Conservation (phyloP, 805 yeast genomes). For the Clavispora phyllophila region DNA sequence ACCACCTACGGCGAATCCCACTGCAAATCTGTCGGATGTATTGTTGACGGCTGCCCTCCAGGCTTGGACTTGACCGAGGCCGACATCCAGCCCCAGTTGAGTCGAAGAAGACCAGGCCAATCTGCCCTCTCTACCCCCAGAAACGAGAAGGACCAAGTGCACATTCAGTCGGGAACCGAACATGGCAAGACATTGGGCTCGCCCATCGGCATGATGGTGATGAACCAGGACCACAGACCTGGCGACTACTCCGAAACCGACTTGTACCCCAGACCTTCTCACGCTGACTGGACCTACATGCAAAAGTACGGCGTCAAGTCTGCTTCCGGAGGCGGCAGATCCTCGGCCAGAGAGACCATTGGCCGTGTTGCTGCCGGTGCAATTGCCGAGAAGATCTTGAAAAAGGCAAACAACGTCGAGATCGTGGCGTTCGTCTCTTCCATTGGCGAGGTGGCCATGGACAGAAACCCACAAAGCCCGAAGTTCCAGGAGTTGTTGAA, state of each 20-base stretch:
- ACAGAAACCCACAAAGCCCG: slow-evolving; percentile 62
- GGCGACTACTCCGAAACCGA: slow-evolving; percentile 95
- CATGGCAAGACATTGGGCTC: slow-evolving; percentile 87
- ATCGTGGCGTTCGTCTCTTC: slow-evolving; percentile 96
- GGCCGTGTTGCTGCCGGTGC: slow-evolving; percentile 99
- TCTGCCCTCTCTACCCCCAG: slow-evolving; percentile 89
- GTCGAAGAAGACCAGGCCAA: slow-evolving; percentile 98
- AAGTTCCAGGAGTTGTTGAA: slow-evolving; percentile 63
- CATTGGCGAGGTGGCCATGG: slow-evolving; percentile 77
- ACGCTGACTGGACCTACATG: slow-evolving; percentile 93
- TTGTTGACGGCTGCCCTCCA: slow-evolving; percentile 97
- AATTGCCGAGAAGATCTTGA: slow-evolving; percentile 87
- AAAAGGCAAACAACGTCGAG: slow-evolving; percentile 75
- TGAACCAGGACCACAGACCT: slow-evolving; percentile 95
- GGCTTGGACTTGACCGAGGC: slow-evolving; percentile 79
- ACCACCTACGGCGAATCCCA: slow-evolving; percentile 98
- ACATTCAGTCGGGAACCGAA: slow-evolving; percentile 93
- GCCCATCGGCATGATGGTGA: slow-evolving; percentile 90
- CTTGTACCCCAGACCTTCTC: slow-evolving; percentile 94
- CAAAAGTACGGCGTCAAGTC: slow-evolving; percentile 90
- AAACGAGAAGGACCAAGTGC: slow-evolving; percentile 89
- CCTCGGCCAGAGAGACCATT: slow-evolving; percentile 95
- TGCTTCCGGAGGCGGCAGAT: slow-evolving; percentile 95
- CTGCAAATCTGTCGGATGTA: slow-evolving; percentile 96
- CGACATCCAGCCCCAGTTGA: slow-evolving; percentile 92